Conservation (phyloP, 169 alveolate species). For the Plasmodium fragile region DNA sequence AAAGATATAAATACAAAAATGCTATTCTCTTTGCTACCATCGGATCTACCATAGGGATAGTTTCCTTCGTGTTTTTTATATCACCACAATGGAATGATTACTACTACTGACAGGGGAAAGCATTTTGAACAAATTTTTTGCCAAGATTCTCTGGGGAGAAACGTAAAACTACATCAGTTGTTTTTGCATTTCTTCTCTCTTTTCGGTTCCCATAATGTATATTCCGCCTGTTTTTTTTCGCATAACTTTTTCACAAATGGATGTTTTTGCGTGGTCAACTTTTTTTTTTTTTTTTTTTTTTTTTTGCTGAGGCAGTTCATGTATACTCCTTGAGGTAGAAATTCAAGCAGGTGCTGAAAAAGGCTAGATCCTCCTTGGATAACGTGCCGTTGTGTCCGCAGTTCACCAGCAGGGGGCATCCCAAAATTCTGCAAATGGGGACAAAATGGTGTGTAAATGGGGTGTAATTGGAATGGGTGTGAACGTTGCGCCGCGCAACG, state of each 20-base stretch:
- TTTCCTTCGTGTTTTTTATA: slow-evolving; percentile 40
- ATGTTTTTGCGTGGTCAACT: not conserved
- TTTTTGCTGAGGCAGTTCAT: slow-evolving; percentile 4
- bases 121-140: not conserved
- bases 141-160: not conserved
- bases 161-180: not conserved
- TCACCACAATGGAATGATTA: slow-evolving; percentile 57
- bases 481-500: not conserved
- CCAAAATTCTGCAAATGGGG: slow-evolving; percentile 49
- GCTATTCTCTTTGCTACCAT: slow-evolving; percentile 16
- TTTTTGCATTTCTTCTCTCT: not conserved
- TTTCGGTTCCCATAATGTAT: not conserved
- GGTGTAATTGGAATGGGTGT: not conserved
- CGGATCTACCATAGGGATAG: slow-evolving; percentile 43
- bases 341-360: slow-evolving; percentile 37
- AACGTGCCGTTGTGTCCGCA: slow-evolving; percentile 71
- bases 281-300: slow-evolving; percentile 5
- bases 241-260: not conserved
- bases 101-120: slow-evolving; percentile 4
- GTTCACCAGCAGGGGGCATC: slow-evolving; percentile 52
- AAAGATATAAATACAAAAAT: slow-evolving; percentile 13
- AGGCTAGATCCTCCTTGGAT: slow-evolving; percentile 31
- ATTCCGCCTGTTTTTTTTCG: not conserved
- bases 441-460: not conserved
- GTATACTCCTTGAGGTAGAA: slow-evolving; percentile 25